Percentiles rank a stretch among this genome's conserved stretches.
These are phyloP conservation scores for Trichoderma hamatum DNA, from an alignment of 2,329 filamentous ascomycete species.

Conservation along the genomic window DNA sequence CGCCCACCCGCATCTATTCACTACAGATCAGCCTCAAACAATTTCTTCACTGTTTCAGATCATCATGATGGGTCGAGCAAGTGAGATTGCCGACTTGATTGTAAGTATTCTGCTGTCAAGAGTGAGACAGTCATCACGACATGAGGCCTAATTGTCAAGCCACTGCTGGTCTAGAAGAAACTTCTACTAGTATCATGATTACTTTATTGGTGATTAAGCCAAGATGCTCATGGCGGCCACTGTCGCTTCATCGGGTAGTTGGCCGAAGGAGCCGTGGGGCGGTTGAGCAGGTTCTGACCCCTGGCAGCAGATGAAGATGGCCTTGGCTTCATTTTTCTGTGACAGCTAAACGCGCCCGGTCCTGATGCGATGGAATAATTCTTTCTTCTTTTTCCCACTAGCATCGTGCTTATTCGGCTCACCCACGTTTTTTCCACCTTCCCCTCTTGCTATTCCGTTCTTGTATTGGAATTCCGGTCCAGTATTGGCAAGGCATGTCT, in stretches of 20 bases:
- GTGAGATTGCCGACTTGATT: conserved; percentile 4
- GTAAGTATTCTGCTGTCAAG: not conserved
- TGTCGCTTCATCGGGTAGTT: conserved; percentile 7
- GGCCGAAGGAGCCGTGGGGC: conserved; percentile 15
- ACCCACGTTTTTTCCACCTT: not conserved
- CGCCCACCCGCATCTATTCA: not conserved
- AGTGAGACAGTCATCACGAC: conserved; percentile 3
- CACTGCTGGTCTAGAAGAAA: not conserved
- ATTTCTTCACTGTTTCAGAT: conserved; percentile 11
- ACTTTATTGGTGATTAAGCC: not conserved
- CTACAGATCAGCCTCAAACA: not conserved
- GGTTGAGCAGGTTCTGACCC: conserved; percentile 1
- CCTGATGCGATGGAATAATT: not conserved
- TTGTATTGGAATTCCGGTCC: not conserved
- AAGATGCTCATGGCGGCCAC: not conserved
- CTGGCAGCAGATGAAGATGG: conserved; percentile 14
- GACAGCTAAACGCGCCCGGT: conserved; percentile 2
- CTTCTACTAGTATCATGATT: not conserved
- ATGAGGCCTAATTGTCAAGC: not conserved
- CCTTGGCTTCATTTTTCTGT: conserved; percentile 9
- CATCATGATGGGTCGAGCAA: not conserved
- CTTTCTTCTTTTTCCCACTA: not conserved
- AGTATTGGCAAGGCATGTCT: not conserved
- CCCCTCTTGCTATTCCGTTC: not conserved
- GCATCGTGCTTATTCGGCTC: conserved; percentile 1